Evolutionary conservation across 2,329 filamentous ascomycete species (phyloP).

Genomic region (Dendryphion nanum): DNA sequence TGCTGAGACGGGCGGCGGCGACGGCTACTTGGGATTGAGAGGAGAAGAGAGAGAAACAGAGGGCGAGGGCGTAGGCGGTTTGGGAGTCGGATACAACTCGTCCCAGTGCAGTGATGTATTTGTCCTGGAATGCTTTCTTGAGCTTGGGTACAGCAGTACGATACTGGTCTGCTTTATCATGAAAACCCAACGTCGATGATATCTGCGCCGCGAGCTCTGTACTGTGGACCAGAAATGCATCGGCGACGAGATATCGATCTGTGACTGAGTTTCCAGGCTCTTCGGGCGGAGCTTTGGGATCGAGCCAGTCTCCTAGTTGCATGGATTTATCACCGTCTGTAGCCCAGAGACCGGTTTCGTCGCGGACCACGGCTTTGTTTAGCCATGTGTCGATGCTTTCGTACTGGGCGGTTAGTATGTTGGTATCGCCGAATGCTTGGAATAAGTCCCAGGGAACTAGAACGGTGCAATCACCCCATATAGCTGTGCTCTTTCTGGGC

Average conservation of each 20-base stretch:
- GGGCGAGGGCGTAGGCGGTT: not conserved
- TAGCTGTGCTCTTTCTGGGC: not conserved
- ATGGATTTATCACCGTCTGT: not conserved
- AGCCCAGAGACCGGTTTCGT: not conserved
- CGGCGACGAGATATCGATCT: not conserved
- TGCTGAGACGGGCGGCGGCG: not conserved
- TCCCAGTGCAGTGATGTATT: not conserved
- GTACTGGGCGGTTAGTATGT: not conserved
- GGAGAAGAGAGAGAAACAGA: not conserved
- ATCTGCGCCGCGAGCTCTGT: not conserved
- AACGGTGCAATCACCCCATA: not conserved
- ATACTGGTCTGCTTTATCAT: not conserved
- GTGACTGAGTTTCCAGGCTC: not conserved
- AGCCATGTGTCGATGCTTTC: not conserved
- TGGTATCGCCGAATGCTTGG: not conserved
- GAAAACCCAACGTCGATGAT: not conserved
- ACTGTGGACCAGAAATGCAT: not conserved
- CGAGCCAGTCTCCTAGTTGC: constrained; percentile 1
- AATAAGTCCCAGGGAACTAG: not conserved
- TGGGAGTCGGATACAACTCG: not conserved
- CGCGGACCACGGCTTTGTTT: not conserved
- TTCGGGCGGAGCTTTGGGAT: not conserved
- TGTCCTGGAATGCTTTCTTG: not conserved
- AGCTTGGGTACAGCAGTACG: not conserved
- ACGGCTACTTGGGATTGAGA: not conserved